phyloP scores from a whole-genome alignment of 2,329 filamentous ascomycete species.

The Coniochaeta pulveracea region DNA sequence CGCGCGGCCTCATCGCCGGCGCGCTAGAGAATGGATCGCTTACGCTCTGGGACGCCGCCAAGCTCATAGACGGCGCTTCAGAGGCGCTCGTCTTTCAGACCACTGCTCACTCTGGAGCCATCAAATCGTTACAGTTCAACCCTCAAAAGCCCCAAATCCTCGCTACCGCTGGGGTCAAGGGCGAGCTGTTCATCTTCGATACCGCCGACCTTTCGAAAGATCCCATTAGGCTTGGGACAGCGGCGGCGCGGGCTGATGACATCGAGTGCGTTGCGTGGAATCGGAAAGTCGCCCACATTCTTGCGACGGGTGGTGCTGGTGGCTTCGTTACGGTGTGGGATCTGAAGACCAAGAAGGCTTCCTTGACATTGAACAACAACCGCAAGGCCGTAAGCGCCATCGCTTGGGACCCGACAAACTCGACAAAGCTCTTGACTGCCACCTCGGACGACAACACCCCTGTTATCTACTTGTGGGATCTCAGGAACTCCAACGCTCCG shows the following conservation, averaged over 20 bases:
- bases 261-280: conserved; percentile 98
- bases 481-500: conserved; percentile 91
- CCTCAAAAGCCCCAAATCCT: conserved; percentile 82
- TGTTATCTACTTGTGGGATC: conserved; percentile 84
- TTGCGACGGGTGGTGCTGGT: conserved; percentile 85
- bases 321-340: conserved; percentile 99
- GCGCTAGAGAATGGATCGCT: conserved; percentile 90
- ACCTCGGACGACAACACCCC: conserved; percentile 83
- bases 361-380: conserved; percentile 88
- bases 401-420: conserved; percentile 92
- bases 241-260: conserved; percentile 82
- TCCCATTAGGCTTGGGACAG: conserved; percentile 82
- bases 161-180: conserved; percentile 86
- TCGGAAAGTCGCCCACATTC: conserved; percentile 90
- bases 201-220: conserved; percentile 78
- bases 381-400: conserved; percentile 91
- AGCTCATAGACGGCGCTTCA: conserved; percentile 42
- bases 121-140: conserved; percentile 96
- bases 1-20: conserved; percentile 84
- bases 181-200: conserved; percentile 93
- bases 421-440: conserved; percentile 87
- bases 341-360: conserved; percentile 95
- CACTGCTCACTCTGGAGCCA: conserved; percentile 80
- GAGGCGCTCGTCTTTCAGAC: conserved; percentile 81
- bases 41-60: conserved; percentile 83